Evolutionary conservation across 202 grass and related monocot species (phyloP).

Genomic region (Eragrostis tef): DNA sequence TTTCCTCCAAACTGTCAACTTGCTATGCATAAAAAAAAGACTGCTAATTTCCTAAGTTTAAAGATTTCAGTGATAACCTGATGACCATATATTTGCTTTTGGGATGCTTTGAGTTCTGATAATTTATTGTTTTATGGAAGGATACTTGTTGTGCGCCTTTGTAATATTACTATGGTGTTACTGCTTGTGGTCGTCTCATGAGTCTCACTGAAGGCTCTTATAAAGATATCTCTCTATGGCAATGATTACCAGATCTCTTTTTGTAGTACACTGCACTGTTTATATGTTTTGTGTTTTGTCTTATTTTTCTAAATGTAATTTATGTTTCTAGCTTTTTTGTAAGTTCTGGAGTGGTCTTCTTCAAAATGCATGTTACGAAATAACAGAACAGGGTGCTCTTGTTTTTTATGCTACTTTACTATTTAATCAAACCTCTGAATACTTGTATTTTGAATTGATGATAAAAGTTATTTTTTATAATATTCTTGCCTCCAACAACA

Average conservation of each 20-base stretch:
- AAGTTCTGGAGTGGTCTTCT: not conserved
- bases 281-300: slow-evolving; percentile 15
- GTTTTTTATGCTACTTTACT: slow-evolving; percentile 2
- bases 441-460: slow-evolving; percentile 31
- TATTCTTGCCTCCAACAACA: not conserved
- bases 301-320: not conserved
- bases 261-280: slow-evolving; percentile 1
- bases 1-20: not conserved
- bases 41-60: slow-evolving; percentile 10
- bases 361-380: not conserved
- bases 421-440: not conserved
- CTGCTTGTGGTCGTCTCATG: not conserved
- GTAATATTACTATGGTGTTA: not conserved
- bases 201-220: slow-evolving; percentile 18
- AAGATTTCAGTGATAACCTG: not conserved
- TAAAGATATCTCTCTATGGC: not conserved
- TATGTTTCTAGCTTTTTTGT: slow-evolving; percentile 24
- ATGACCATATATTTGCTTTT: slow-evolving; percentile 11
- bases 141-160: slow-evolving; percentile 11
- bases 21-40: slow-evolving; percentile 25
- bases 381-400: slow-evolving; percentile 8
- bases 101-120: slow-evolving; percentile 31
- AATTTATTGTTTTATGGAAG: not conserved
- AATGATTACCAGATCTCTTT: not conserved
- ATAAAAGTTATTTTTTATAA: slow-evolving; percentile 3